Base-by-base conservation (phyloP, 345 rosid species). In the Limnanthes douglasii region DNA sequence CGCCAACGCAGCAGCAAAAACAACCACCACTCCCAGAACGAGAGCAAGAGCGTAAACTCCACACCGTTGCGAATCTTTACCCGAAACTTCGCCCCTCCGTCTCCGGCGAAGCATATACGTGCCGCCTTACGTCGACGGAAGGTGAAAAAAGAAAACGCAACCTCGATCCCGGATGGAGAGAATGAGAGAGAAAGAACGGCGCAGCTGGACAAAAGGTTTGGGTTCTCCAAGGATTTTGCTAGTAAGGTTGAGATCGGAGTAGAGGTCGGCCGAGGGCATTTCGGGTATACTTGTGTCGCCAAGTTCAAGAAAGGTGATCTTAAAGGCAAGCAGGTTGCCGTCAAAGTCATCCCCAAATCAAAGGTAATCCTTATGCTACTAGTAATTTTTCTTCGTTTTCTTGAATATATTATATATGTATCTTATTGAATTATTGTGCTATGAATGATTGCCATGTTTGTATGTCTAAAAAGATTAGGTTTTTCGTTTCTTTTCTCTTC, bases 181-280 rank as follows among this genome's bases (percentile, higher is more conserved):
- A 70, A 39, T 27, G 59, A 46, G 1, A 73, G 53, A 4, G 73
- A 50, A 29, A 59, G 53, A 22, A 69, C 48, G 2, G 64, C 54
- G 22, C 86, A 70, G 39, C 40, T 92, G 49, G 99, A 92, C 45
- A 92, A 80, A 66, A 65, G 93, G 45, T 92, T 92, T 27, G 96
- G 96, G 26, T 92, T 77, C 33, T 81, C 99, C 0, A 78, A 69
- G 46, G 84, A 85, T 45, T 50, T 92, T 34, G 59, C 41, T 18
- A 75, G 71, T 43, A 67, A 43, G 46, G 34, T 74, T 32, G 99
- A 85, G 37, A 34, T 85, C 5, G 93, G 88, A 17, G 81, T 72
- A 18, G 99, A 85, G 52, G 85, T 85, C 30, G 99, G 99, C 31
- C 46, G 99, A 53, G 99, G 99, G 18, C 99, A 92, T 73, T 85